Conservation (phyloP, 495 filamentous ascomycete species). For the Ramalina intermedia region DNA sequence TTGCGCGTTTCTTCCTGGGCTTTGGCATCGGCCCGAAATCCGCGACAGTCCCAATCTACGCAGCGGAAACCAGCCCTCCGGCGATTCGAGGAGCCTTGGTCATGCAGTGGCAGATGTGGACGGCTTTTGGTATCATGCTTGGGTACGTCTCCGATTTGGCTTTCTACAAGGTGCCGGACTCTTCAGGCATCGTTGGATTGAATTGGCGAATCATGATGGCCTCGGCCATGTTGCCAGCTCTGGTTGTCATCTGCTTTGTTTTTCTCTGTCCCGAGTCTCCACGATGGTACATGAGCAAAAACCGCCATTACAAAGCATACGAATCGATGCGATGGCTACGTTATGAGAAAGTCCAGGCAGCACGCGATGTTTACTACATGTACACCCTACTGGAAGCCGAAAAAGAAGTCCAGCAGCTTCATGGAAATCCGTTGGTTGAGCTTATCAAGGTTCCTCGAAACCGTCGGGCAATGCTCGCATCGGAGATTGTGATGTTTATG, state of each 20-base stretch:
- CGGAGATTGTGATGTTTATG: conserved; percentile 73
- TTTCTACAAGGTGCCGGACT: conserved; percentile 48
- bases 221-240: conserved; percentile 58
- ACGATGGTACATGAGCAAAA: conserved; percentile 66
- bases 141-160: conserved; percentile 64
- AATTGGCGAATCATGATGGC: conserved; percentile 82
- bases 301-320: conserved; percentile 50
- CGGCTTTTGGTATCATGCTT: conserved; percentile 70
- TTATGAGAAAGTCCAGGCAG: conserved; percentile 58
- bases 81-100: conserved; percentile 61
- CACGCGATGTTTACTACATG: conserved; percentile 73
- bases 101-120: conserved; percentile 83
- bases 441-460: conserved; percentile 63
- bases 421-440: conserved; percentile 49
- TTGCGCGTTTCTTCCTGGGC: conserved; percentile 56
- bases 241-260: conserved; percentile 55
- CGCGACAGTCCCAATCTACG: conserved; percentile 65
- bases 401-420: conserved; percentile 36
- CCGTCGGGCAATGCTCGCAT: conserved; percentile 60
- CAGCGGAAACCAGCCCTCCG: conserved; percentile 60
- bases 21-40: conserved; percentile 73
- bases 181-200: conserved; percentile 41
- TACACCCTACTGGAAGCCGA: conserved; percentile 57
- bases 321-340: conserved; percentile 51
- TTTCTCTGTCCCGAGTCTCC: conserved; percentile 65